phyloP scores from a whole-genome alignment of 805 yeast genomes.

The Grigorovia transvaalensis region DNA sequence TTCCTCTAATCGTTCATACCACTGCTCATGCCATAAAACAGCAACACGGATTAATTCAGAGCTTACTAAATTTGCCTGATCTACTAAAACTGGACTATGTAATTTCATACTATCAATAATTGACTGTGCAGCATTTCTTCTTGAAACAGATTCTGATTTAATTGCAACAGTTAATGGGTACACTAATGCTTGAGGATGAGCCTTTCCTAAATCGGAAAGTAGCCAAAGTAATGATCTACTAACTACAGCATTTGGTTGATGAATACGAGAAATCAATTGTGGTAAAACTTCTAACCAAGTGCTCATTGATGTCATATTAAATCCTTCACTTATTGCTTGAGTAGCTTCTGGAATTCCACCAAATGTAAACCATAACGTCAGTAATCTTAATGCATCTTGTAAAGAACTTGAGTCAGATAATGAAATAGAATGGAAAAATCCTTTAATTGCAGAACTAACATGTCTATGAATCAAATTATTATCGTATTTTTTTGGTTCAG shows the following conservation, averaged over 20 bases:
- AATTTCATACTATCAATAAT: slow-evolving; percentile 87
- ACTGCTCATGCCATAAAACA: slow-evolving; percentile 92
- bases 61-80: slow-evolving; percentile 90
- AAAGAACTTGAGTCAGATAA: slow-evolving; percentile 76
- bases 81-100: slow-evolving; percentile 76
- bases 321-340: slow-evolving; percentile 82
- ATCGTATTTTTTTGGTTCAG: slow-evolving; percentile 26
- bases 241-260: slow-evolving; percentile 83
- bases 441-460: slow-evolving; percentile 91
- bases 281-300: slow-evolving; percentile 95
- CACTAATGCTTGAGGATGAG: slow-evolving; percentile 94
- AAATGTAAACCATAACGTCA: slow-evolving; percentile 91
- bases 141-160: slow-evolving; percentile 78
- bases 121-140: slow-evolving; percentile 85
- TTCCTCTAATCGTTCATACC: slow-evolving; percentile 97
- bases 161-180: slow-evolving; percentile 94
- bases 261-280: slow-evolving; percentile 90
- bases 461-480: slow-evolving; percentile 66
- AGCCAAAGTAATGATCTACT: slow-evolving; percentile 70
- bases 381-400: slow-evolving; percentile 82
- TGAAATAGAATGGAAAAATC: slow-evolving; percentile 90
- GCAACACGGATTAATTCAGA: slow-evolving; percentile 89
- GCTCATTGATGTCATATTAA: slow-evolving; percentile 77
- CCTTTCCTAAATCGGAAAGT: slow-evolving; percentile 79
- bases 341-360: slow-evolving; percentile 93